Evolutionary conservation across 257 asterid genomes (phyloP).

Genomic region (Pogostemon cablin): DNA sequence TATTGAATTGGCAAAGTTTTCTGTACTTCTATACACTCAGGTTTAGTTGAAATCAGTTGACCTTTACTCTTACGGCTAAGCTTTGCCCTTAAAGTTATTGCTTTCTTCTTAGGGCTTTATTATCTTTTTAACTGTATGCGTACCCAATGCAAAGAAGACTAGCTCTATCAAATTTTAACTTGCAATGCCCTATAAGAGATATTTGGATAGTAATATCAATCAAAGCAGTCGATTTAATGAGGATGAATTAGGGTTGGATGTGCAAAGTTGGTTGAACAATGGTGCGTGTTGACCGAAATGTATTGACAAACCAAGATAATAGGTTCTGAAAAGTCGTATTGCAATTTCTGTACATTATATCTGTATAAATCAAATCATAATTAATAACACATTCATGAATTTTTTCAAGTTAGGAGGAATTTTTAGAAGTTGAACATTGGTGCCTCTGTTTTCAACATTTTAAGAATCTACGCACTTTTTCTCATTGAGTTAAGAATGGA

Average conservation of each 20-base stretch:
- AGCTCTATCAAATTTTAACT: not conserved
- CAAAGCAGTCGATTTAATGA: not conserved
- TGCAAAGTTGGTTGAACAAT: not conserved
- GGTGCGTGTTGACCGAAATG: not conserved
- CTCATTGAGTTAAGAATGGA: constrained; percentile 14
- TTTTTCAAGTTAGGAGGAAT: constrained; percentile 6
- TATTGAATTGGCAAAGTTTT: too few species aligned
- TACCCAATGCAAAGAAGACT: too few species aligned
- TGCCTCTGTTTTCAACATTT: constrained; percentile 12
- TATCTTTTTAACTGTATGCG: too few species aligned
- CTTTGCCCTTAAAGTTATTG: too few species aligned
- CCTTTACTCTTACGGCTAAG: too few species aligned
- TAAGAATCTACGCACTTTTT: constrained; percentile 18
- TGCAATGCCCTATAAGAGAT: constrained; percentile 3
- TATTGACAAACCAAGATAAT: not conserved
- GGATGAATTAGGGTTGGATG: not conserved
- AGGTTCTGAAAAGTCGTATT: not conserved
- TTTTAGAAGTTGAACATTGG: not conserved
- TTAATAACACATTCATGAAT: not conserved
- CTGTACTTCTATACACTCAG: too few species aligned
- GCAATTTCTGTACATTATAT: not conserved
- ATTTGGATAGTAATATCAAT: constrained; percentile 11
- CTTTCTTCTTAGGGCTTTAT: too few species aligned
- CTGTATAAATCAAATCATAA: not conserved
- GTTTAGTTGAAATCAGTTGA: too few species aligned